These are phyloP conservation scores for Exophiala sideris DNA, from an alignment of 2,329 filamentous ascomycete species.

Conservation along the genomic window DNA sequence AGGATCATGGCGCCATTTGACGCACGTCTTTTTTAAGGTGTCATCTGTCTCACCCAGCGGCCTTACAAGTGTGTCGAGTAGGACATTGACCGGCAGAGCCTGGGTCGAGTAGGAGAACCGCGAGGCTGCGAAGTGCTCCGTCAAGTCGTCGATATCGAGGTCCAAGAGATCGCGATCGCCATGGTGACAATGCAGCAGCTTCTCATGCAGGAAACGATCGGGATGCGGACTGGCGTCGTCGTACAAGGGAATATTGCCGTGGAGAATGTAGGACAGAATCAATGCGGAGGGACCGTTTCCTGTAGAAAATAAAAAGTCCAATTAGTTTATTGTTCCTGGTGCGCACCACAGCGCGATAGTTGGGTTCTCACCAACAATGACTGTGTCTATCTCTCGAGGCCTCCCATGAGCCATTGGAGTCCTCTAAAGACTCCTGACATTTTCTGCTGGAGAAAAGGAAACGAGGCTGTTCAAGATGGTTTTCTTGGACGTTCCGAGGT, in stretches of 20 bases:
- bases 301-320: constrained; percentile 29
- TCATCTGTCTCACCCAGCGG: constrained; percentile 59
- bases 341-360: too few relatives aligned
- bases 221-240: constrained; percentile 50
- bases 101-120: constrained; percentile 60
- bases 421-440: constrained; percentile 21
- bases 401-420: constrained; percentile 25
- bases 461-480: too few relatives aligned
- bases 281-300: constrained; percentile 62
- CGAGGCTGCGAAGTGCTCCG: constrained; percentile 56
- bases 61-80: constrained; percentile 58
- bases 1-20: constrained; percentile 54
- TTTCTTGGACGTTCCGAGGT: too few relatives aligned
- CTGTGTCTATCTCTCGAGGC: constrained; percentile 30
- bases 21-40: constrained; percentile 47
- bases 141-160: constrained; percentile 47
- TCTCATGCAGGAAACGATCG: constrained; percentile 55
- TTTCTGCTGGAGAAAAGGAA: not conserved
- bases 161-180: constrained; percentile 42
- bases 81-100: constrained; percentile 57
- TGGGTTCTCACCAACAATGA: constrained; percentile 31
- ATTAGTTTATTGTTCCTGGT: constrained; percentile 1
- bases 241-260: constrained; percentile 60
- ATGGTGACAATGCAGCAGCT: constrained; percentile 44
- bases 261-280: constrained; percentile 61